These are phyloP conservation scores for Trametes sp. DNA, from an alignment of 1,284 basidiomycete species.

Conservation along the genomic window DNA sequence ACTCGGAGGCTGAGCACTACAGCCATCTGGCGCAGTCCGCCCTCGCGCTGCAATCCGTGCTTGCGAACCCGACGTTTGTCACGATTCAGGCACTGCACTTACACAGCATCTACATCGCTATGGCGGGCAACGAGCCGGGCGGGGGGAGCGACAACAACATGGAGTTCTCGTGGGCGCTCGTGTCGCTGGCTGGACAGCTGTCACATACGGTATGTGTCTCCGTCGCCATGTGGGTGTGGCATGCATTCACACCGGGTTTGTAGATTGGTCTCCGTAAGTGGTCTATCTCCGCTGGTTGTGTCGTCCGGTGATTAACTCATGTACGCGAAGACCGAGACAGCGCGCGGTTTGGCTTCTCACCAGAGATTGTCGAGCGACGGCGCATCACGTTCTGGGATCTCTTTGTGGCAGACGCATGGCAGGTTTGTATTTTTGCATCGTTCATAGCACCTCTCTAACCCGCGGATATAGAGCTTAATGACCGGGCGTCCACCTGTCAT, in stretches of 20 bases:
- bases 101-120: conserved; percentile 60
- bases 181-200: conserved; percentile 43
- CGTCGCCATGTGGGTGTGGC: neutral
- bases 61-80: conserved; percentile 46
- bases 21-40: conserved; percentile 58
- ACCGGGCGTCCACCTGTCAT: conserved; percentile 45
- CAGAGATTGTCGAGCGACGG: conserved; percentile 47
- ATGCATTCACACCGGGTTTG: conserved; percentile 1
- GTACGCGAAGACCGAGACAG: conserved; percentile 50
- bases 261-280: conserved; percentile 44
- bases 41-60: conserved; percentile 45
- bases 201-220: conserved; percentile 44
- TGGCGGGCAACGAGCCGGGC: conserved; percentile 60
- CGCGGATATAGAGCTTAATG: conserved; percentile 55
- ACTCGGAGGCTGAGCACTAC: conserved; percentile 64
- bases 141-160: conserved; percentile 50
- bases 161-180: conserved; percentile 46
- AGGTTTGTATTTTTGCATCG: conserved; percentile 32
- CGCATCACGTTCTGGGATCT: conserved; percentile 54
- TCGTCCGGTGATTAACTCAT: neutral
- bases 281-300: neutral
- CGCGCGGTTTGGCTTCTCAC: conserved; percentile 48
- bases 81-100: conserved; percentile 61
- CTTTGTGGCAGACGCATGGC: conserved; percentile 47
- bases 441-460: conserved; percentile 42